These are phyloP conservation scores for Tulasnella sp. DNA, from an alignment of 768 basidiomycete species.

Conservation along the genomic window DNA sequence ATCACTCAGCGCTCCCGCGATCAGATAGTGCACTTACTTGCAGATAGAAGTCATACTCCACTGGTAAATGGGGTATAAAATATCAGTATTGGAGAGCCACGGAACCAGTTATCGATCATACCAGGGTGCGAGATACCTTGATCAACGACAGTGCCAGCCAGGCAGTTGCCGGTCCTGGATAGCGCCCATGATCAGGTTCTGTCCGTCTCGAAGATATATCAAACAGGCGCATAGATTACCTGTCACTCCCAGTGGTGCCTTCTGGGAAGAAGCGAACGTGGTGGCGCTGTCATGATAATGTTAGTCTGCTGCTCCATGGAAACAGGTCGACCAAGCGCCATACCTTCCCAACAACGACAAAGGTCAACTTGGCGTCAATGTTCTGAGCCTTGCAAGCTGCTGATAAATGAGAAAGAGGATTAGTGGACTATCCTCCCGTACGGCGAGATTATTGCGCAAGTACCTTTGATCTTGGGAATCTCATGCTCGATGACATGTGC, in stretches of 20 bases:
- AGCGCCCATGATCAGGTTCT: too few relatives aligned
- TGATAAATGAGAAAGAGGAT: not conserved
- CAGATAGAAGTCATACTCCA: slow-evolving; percentile 18
- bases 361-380: slow-evolving; percentile 14
- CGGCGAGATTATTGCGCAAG: not conserved
- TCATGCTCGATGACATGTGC: slow-evolving; percentile 18
- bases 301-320: not conserved
- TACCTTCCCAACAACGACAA: slow-evolving; percentile 18
- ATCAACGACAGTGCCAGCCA: slow-evolving; percentile 18
- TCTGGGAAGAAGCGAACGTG: slow-evolving; percentile 19
- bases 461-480: slow-evolving; percentile 16
- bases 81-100: too few relatives aligned
- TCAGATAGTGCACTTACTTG: too few relatives aligned
- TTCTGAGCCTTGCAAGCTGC: not conserved
- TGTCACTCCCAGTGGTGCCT: not conserved
- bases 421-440: too few relatives aligned
- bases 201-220: not conserved
- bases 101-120: too few relatives aligned
- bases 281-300: slow-evolving; percentile 6
- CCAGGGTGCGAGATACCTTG: slow-evolving; percentile 3
- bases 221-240: too few relatives aligned
- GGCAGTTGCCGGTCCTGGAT: slow-evolving; percentile 16
- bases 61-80: not conserved
- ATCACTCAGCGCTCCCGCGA: too few relatives aligned
- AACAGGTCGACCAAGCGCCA: not conserved